Conservation (phyloP, 2,329 filamentous ascomycete species). For the Aspergillus hortae region DNA sequence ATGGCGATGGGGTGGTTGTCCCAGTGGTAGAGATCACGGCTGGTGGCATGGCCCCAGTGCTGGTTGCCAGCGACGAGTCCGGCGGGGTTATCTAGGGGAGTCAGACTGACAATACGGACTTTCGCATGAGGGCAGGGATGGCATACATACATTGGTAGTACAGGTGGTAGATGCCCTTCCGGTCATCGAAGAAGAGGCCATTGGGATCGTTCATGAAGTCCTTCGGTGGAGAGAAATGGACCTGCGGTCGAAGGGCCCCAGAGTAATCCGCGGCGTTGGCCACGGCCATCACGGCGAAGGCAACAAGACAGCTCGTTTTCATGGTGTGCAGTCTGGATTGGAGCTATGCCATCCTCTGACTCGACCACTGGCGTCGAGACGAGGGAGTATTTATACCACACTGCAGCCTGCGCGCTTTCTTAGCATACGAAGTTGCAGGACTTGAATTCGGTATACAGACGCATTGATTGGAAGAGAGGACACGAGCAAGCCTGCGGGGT, state of each 20-base stretch:
- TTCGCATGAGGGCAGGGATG: neutral
- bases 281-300: slow-evolving; percentile 3
- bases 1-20: slow-evolving; percentile 62
- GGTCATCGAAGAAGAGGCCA: slow-evolving; percentile 57
- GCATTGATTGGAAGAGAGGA: too few relatives aligned
- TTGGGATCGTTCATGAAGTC: slow-evolving; percentile 58
- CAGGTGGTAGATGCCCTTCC: slow-evolving; percentile 56
- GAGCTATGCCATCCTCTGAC: too few relatives aligned
- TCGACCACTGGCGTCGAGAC: too few relatives aligned
- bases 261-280: slow-evolving; percentile 9
- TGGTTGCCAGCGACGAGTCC: slow-evolving; percentile 54
- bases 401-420: too few relatives aligned
- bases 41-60: slow-evolving; percentile 66
- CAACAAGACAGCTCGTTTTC: neutral
- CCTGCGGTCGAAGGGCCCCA: slow-evolving; percentile 26
- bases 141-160: slow-evolving; percentile 62
- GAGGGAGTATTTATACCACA: too few relatives aligned
- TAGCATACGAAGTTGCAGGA: too few relatives aligned
- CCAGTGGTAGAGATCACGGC: slow-evolving; percentile 61
- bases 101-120: neutral
- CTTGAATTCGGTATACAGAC: too few relatives aligned
- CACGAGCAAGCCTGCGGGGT: too few relatives aligned
- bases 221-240: slow-evolving; percentile 29
- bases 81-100: slow-evolving; percentile 46
- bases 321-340: neutral